Evolutionary conservation across 2,329 filamentous ascomycete species (phyloP), one percentile per base, ranked within the genome.

Genomic region (Graphilbum ipis-grandicollis): DNA sequence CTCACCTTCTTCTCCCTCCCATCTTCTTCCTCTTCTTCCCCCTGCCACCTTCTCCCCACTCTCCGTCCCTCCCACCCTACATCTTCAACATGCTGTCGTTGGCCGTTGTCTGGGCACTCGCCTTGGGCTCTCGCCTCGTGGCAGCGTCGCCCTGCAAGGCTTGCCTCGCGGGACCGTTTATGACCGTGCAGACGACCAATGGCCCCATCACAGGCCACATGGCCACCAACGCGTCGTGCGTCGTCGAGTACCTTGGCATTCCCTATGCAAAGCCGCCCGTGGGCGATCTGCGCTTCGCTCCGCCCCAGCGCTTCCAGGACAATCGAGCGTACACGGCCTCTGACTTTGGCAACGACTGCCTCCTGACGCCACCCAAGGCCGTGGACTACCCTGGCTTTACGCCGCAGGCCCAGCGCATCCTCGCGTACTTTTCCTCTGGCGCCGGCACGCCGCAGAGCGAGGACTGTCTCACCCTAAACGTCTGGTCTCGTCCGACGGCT

Each of bases 391-490:
- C 47, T 0, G 46, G 42, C 13, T 47, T 54, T 34, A 54, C 50
- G 5, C 43, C 50, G 5, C 52, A 54, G 39, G 50, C 52, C 0
- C 52, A 47, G 41, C 43, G 39, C 3, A 45, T 50, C 28, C 37
- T 52, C 15, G 33, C 39, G 13, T 46, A 47, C 23, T 48, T 49
- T 38, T 39, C 44, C 9, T 41, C 42, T 2, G 37, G 39, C n/a
- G 42, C 43, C 2, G 47, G 47, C 8, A 48, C 48, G 12, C 39
- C 47, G 4, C 41, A 50, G 33, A 48, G 48, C 35, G 56, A 60
- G 37, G 57, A 60, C 38, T 60, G 57, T 22, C 41, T 61, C 9
- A 52, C 50, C 0, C 41, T 60, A 8, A 59, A 60, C 44, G 42
- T 60, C 32, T 57, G 58, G 55, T 47, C 56, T 9, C 52, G 48